Percentiles rank a stretch among this genome's conserved stretches.
Evolutionary conservation across 2,329 filamentous ascomycete genomes (phyloP).

Genomic region (Aspergillus ochraceus): DNA sequence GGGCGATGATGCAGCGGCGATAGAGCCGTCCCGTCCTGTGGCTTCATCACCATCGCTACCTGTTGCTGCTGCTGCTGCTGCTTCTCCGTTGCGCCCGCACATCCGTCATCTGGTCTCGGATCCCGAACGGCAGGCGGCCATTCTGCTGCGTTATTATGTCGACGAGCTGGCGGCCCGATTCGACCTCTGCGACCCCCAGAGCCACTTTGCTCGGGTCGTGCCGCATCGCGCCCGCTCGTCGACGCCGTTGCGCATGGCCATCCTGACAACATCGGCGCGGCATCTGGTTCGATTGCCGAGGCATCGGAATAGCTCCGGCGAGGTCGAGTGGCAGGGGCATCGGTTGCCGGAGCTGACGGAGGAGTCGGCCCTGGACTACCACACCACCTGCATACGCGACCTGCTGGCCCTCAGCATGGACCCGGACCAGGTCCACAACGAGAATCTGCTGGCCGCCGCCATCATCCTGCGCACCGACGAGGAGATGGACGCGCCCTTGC

Average conservation of each 20-base stretch:
- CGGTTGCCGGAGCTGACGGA: constrained; percentile 31
- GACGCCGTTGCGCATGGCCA: constrained; percentile 41
- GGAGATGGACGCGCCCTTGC: constrained; percentile 38
- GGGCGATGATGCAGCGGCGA: not conserved
- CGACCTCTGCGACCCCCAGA: constrained; percentile 44
- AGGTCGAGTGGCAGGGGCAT: constrained; percentile 24
- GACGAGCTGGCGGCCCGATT: constrained; percentile 26
- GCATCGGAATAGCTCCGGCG: constrained; percentile 18
- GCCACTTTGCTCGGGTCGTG: constrained; percentile 44
- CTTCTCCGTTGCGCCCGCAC: not conserved
- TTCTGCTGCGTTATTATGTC: constrained; percentile 7
- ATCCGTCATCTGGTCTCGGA: not conserved
- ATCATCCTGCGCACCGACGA: constrained; percentile 43
- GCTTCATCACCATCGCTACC: not conserved
- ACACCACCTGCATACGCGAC: constrained; percentile 43
- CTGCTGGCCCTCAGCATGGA: constrained; percentile 40
- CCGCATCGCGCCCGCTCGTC: constrained; percentile 42
- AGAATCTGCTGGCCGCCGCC: constrained; percentile 37
- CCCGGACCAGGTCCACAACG: constrained; percentile 38
- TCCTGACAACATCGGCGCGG: constrained; percentile 41
- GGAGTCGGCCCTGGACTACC: constrained; percentile 42
- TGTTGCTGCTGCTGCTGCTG: not conserved
- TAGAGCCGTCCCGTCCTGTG: not conserved
- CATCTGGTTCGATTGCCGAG: constrained; percentile 36
- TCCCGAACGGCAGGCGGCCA: constrained; percentile 1